These are phyloP conservation scores for Telopea speciosissima DNA, from an alignment of 177 flowering plant species.

Conservation along the genomic window DNA sequence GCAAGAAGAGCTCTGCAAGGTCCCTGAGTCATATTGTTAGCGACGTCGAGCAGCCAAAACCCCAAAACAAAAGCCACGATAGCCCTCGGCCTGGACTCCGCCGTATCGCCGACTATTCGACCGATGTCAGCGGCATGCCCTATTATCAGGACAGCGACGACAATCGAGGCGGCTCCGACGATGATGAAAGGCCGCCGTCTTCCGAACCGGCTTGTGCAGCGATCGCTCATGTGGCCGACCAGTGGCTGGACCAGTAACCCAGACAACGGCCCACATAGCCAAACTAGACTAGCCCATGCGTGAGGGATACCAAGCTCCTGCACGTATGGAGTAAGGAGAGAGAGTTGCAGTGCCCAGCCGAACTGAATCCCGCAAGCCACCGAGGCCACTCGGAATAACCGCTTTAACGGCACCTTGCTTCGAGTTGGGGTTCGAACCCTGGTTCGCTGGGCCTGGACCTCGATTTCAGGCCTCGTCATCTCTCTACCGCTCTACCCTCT, in stretches of 20 bases:
- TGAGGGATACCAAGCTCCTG: constrained; percentile 97
- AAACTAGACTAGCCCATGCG: constrained; percentile 77
- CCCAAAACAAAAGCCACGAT: constrained; percentile 68
- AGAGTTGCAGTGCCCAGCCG: constrained; percentile 98
- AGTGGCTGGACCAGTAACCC: constrained; percentile 89
- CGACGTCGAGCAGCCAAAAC: constrained; percentile 92
- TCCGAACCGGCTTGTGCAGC: constrained; percentile 66
- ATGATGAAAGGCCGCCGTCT: constrained; percentile 81
- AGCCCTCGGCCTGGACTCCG: constrained; percentile 41
- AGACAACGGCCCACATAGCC: constrained; percentile 96
- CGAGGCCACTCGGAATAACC: constrained; percentile 62
- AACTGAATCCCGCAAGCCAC: constrained; percentile 94
- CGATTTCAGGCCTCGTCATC: constrained; percentile 20
- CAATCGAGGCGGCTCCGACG: constrained; percentile 52
- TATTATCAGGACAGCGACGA: constrained; percentile 52
- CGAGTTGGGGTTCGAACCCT: constrained; percentile 8
- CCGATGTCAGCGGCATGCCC: constrained; percentile 86
- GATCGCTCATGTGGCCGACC: constrained; percentile 91
- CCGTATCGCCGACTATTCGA: constrained; percentile 54
- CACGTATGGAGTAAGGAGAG: constrained; percentile 92
- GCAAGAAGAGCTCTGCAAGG: constrained; percentile 95
- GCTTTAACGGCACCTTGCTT: constrained; percentile 37
- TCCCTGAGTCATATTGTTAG: constrained; percentile 87
- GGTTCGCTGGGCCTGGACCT: not conserved
- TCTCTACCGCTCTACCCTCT: not conserved